Conservation (phyloP, 2,329 filamentous ascomycete genomes). For the Pseudogymnoascus sp. region DNA sequence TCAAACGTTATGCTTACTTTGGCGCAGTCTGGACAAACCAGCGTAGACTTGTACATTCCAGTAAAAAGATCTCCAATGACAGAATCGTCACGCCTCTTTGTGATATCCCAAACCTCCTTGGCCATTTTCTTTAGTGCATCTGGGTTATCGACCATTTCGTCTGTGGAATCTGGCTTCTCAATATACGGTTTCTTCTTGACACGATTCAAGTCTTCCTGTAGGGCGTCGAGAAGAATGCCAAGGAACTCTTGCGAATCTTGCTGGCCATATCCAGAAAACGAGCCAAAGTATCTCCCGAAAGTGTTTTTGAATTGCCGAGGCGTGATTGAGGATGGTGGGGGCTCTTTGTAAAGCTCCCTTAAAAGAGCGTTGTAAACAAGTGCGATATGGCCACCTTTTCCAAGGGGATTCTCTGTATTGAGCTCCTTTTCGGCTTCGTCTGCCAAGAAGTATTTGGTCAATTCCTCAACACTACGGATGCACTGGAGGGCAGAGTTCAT, state of each 20-base stretch:
- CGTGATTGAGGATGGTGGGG: conserved; percentile 57
- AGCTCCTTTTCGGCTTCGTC: conserved; percentile 70
- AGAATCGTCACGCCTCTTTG: conserved; percentile 86
- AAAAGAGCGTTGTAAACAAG: conserved; percentile 71
- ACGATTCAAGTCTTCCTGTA: conserved; percentile 92
- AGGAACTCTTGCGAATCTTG: conserved; percentile 97
- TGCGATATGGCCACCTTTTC: conserved; percentile 81
- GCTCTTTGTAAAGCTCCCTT: conserved; percentile 67
- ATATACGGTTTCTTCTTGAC: conserved; percentile 95
- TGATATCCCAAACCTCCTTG: conserved; percentile 82
- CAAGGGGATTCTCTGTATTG: conserved; percentile 77
- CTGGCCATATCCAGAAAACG: conserved; percentile 90
- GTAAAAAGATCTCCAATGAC: conserved; percentile 93
- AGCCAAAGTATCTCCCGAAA: conserved; percentile 71
- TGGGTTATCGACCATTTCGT: conserved; percentile 83
- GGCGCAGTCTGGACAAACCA: conserved; percentile 81
- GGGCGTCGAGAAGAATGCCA: conserved; percentile 84
- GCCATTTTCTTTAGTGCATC: conserved; percentile 77
- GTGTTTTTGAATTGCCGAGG: conserved; percentile 76
- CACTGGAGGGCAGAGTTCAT: conserved; percentile 98
- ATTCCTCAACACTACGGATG: conserved; percentile 83
- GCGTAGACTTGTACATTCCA: conserved; percentile 95
- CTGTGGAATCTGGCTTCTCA: conserved; percentile 94
- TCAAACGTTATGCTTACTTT: conserved; percentile 99
- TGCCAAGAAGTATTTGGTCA: conserved; percentile 82